Base-by-base conservation (phyloP, 202 grass and related monocot species). In the Carex arenaria region DNA sequence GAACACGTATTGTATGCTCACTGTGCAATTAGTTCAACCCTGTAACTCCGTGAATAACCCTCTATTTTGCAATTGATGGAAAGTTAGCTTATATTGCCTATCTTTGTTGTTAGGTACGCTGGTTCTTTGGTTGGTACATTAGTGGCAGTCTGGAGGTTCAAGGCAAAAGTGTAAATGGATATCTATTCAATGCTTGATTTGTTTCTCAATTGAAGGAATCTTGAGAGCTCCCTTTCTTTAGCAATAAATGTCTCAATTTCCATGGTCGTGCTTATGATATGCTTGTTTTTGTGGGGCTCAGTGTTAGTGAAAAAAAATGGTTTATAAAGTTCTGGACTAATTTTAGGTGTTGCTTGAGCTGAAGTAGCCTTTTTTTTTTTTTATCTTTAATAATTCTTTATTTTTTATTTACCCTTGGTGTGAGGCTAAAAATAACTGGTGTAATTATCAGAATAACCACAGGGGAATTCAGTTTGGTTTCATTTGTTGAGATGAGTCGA, bases 51-150 rank as follows among this genome's bases (percentile, higher is more conserved):
- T 26, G 7, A 7, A 40, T 40, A 6, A 40, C 38, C 18, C 5
- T 68, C 32, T 69, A 43, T 71, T 70, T 6, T 71, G 34, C 67
- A 20, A 71, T 45, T 45, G 38, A 47, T 71, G 17, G 18, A 22
- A 7, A 71, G 7, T 19, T 11, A 75, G 12, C 51, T 18, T 34
- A 15, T 76, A 54, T 59, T 30, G 15, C 53, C 68, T 66, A 38
- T 59, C 80, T 54, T 31, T 84, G 45, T 89, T 82, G 47, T 86
- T 72, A 96, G 93, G 96, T 96, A 99, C 75, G 88, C 93, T 82
- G 89, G 95, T 69, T 94, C 96, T 79, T 93, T 86, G 79, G 96
- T 93, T 79, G 96, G 95, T 67, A 90, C 89, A 32, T 94, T 82
- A 64, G 92, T 99, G 93, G 93, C 96, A 36, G 12, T 77, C 34